Evolutionary conservation across 768 basidiomycete species (phyloP).

Genomic region (Asterophora lycoperdoides): DNA sequence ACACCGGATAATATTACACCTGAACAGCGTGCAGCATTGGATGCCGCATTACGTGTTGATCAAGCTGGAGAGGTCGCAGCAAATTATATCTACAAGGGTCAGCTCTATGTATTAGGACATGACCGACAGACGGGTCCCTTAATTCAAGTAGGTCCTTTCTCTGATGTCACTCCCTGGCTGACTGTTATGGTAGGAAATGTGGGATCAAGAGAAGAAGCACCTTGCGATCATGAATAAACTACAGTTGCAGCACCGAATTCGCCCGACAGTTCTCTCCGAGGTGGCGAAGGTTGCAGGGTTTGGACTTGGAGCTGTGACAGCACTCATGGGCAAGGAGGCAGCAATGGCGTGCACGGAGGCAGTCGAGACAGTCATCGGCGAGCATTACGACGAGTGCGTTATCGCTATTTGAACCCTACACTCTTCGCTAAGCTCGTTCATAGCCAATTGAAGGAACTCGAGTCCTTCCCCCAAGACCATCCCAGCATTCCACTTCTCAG

Average conservation of each 20-base stretch:
- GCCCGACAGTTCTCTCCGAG: conserved; percentile 81
- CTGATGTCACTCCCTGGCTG: background rate
- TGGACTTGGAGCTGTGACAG: conserved; percentile 80
- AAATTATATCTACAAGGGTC: conserved; percentile 93
- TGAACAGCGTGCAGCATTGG: conserved; percentile 47
- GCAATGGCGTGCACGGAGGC: conserved; percentile 99
- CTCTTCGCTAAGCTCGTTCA: conserved; percentile 8
- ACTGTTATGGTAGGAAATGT: conserved; percentile 74
- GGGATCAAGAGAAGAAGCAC: conserved; percentile 94
- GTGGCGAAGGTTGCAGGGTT: conserved; percentile 86
- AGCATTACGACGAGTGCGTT: conserved; percentile 95
- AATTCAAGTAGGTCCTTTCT: conserved; percentile 58
- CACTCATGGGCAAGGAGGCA: conserved; percentile 84
- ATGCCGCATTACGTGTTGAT: conserved; percentile 81
- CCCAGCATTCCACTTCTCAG: conserved; percentile 74
- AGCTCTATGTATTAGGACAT: conserved; percentile 65
- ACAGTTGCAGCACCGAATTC: conserved; percentile 74
- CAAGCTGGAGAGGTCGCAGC: conserved; percentile 95
- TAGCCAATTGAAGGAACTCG: conserved; percentile 81
- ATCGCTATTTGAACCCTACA: background rate
- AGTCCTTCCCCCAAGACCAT: conserved; percentile 58
- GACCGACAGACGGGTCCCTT: conserved; percentile 55
- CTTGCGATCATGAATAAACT: conserved; percentile 81
- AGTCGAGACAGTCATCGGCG: conserved; percentile 95
- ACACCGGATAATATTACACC: conserved; percentile 52